phyloP scores from a whole-genome alignment of 2,329 filamentous ascomycete species.

The Zymoseptoria ardabiliae region DNA sequence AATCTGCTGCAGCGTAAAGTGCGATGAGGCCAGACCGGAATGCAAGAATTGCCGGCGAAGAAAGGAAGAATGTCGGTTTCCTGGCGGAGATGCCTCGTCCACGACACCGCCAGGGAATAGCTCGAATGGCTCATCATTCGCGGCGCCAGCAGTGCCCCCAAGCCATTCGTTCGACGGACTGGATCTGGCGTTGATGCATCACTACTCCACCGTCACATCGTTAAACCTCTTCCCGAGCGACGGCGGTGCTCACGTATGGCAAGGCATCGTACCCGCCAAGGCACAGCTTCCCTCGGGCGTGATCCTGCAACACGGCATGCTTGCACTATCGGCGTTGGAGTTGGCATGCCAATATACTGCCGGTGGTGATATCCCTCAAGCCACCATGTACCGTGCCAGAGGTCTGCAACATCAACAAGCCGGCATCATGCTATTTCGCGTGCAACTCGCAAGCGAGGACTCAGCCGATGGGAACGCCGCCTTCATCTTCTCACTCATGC shows the following conservation, averaged over 20 bases:
- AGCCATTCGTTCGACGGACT: conserved; percentile 18
- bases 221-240: conserved; percentile 13
- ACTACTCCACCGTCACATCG: conserved; percentile 22
- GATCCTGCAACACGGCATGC: conserved; percentile 24
- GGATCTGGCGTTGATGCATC: conserved; percentile 24
- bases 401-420: conserved; percentile 24
- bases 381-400: conserved; percentile 18
- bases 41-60: conserved; percentile 24
- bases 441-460: conserved; percentile 9
- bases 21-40: conserved; percentile 21
- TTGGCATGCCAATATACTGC: conserved; percentile 12
- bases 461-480: conserved; percentile 10
- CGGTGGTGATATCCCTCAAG: conserved; percentile 1
- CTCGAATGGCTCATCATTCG: neutral
- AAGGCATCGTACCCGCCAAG: conserved; percentile 11
- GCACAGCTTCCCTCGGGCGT: conserved; percentile 8
- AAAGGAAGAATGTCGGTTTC: conserved; percentile 18
- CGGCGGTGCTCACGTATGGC: neutral
- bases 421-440: conserved; percentile 21
- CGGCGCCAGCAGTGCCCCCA: conserved; percentile 1
- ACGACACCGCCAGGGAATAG: neutral
- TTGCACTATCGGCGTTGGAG: conserved; percentile 23
- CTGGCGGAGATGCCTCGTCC: conserved; percentile 3
- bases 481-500: conserved; percentile 21
- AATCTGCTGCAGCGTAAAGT: conserved; percentile 12